These are phyloP conservation scores for Amniculicola lignicola DNA, from an alignment of 495 filamentous ascomycete species.

Conservation along the genomic window DNA sequence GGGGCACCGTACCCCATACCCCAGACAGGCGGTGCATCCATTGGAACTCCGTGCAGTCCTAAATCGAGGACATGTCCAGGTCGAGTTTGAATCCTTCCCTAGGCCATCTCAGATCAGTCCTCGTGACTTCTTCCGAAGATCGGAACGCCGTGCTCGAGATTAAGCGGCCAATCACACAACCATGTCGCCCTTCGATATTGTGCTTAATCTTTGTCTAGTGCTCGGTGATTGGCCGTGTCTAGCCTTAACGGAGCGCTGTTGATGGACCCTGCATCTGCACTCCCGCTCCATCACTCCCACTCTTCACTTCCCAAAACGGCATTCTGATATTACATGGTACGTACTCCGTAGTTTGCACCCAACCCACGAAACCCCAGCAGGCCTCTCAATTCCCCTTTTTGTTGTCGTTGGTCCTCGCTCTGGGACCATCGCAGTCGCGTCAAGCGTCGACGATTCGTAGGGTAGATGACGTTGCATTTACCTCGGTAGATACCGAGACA, in stretches of 20 bases:
- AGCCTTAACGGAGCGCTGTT: neutral
- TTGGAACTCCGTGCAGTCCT: too few species aligned
- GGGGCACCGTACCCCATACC: too few species aligned
- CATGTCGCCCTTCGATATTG: neutral
- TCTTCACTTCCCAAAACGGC: neutral
- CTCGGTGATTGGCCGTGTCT: constrained; percentile 6
- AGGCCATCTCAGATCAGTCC: neutral
- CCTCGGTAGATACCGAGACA: too few species aligned
- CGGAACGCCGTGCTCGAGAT: constrained; percentile 3
- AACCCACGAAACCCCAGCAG: too few species aligned
- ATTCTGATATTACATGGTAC: neutral
- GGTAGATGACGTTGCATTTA: too few species aligned
- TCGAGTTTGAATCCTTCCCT: neutral
- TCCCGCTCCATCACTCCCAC: constrained; percentile 1
- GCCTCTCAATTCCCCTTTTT: too few species aligned
- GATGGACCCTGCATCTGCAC: constrained; percentile 12
- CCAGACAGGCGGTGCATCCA: too few species aligned
- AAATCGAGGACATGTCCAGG: neutral
- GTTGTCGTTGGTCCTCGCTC: too few species aligned
- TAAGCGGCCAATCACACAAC: constrained; percentile 1
- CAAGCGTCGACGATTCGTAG: too few species aligned
- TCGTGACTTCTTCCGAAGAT: constrained; percentile 22
- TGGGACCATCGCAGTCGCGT: too few species aligned
- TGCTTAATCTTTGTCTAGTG: constrained; percentile 7
- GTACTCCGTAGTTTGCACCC: constrained; percentile 3